Evolutionary conservation across 352 stramenopile genomes (phyloP).

Genomic region (Phytophthora pinifolia): DNA sequence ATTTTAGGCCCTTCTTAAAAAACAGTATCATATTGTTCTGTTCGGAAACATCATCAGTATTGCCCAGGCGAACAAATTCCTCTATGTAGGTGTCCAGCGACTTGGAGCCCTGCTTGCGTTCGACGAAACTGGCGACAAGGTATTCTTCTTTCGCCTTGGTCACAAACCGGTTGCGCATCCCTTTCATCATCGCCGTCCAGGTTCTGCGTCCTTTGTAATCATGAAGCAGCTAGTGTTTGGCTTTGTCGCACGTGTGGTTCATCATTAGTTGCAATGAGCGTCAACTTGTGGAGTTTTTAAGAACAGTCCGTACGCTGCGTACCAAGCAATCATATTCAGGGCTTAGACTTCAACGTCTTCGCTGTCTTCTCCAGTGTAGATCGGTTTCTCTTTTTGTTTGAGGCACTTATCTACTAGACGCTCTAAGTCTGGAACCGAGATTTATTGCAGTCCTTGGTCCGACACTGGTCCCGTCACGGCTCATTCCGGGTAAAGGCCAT

Average conservation of each 20-base stretch:
- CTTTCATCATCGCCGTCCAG: constrained; percentile 8
- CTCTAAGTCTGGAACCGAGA: background rate
- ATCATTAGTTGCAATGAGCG: constrained; percentile 2
- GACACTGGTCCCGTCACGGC: constrained; percentile 3
- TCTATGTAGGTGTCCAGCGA: constrained; percentile 7
- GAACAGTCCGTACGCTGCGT: constrained; percentile 5
- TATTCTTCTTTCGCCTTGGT: constrained; percentile 8
- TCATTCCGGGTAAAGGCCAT: constrained; percentile 8
- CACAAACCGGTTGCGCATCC: constrained; percentile 3
- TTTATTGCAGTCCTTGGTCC: background rate
- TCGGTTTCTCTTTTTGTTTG: constrained; percentile 5
- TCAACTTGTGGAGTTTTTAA: constrained; percentile 8
- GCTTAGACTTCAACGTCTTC: constrained; percentile 14
- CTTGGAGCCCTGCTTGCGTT: constrained; percentile 8
- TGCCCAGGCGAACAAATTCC: constrained; percentile 10
- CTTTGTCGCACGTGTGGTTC: constrained; percentile 3
- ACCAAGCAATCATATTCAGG: constrained; percentile 13
- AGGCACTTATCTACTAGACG: constrained; percentile 3
- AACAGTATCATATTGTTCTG: constrained; percentile 17
- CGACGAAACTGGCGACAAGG: constrained; percentile 6
- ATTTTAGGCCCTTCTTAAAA: constrained; percentile 15
- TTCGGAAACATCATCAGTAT: constrained; percentile 12
- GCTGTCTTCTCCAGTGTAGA: constrained; percentile 3
- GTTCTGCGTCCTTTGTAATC: constrained; percentile 11
- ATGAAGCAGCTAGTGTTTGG: constrained; percentile 4